These are phyloP conservation scores for Corylus avellana DNA, from an alignment of 306 rosid species.

Conservation along the genomic window DNA sequence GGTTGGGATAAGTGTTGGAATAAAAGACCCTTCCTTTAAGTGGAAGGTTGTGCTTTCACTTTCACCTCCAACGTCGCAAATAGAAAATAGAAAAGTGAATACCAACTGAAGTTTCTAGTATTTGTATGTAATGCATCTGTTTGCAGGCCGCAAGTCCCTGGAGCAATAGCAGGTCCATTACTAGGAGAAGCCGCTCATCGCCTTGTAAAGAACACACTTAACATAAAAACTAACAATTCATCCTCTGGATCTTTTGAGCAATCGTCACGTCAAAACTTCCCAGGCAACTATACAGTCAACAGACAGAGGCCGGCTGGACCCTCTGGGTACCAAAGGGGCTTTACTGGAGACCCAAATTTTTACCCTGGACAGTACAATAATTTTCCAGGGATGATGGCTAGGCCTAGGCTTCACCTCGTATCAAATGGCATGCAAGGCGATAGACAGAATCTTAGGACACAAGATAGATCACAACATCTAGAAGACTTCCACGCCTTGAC, in stretches of 20 bases:
- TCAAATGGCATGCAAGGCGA: constrained; percentile 67
- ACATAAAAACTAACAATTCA: constrained; percentile 48
- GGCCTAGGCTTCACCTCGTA: constrained; percentile 56
- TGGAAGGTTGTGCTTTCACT: constrained; percentile 7
- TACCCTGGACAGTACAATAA: constrained; percentile 51
- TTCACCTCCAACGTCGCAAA: background rate
- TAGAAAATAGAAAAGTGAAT: background rate
- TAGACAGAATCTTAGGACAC: constrained; percentile 54
- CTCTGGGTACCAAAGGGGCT: constrained; percentile 67
- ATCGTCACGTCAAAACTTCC: constrained; percentile 31
- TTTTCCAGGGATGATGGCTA: constrained; percentile 50
- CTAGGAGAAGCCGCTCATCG: constrained; percentile 99
- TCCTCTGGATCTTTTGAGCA: constrained; percentile 63
- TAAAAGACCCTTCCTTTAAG: background rate
- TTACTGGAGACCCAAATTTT: constrained; percentile 56
- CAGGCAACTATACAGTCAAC: constrained; percentile 46
- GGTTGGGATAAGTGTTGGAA: background rate
- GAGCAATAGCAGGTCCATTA: constrained; percentile 79
- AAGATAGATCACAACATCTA: constrained; percentile 50
- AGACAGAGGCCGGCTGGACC: constrained; percentile 63
- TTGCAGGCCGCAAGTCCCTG: constrained; percentile 76
- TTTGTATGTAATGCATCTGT: constrained; percentile 22
- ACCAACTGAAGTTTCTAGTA: constrained; percentile 1
- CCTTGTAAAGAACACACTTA: constrained; percentile 82
- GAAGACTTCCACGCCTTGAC: constrained; percentile 48